phyloP scores from a whole-genome alignment of 1,284 basidiomycete genomes.

The Ceratobasidium sp. region DNA sequence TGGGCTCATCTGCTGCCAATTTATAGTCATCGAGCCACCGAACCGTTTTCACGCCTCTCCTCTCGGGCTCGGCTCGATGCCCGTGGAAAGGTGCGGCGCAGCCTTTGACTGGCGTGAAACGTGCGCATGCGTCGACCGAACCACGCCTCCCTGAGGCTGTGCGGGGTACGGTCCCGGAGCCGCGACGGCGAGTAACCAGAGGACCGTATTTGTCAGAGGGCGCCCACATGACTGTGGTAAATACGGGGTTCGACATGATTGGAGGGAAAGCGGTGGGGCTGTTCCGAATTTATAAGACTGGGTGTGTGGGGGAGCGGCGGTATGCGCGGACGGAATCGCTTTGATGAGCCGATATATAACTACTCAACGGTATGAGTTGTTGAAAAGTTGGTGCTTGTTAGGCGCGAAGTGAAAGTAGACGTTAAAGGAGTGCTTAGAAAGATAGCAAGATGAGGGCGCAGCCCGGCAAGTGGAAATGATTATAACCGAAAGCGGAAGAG shows the following conservation, averaged over 20 bases:
- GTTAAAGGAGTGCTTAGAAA: conserved; percentile 30
- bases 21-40: conserved; percentile 38
- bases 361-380: not conserved
- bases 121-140: conserved; percentile 26
- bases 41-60: conserved; percentile 31
- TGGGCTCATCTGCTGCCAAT: conserved; percentile 17
- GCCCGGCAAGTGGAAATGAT: conserved; percentile 8
- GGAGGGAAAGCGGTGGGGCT: conserved; percentile 5
- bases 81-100: conserved; percentile 17
- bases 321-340: not conserved
- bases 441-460: conserved; percentile 15
- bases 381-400: not conserved
- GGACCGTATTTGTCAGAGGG: conserved; percentile 38
- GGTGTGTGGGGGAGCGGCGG: too few species aligned
- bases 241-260: conserved; percentile 32
- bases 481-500: conserved; percentile 11
- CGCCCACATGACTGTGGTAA: conserved; percentile 38
- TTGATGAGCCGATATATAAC: not conserved
- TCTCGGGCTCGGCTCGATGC: conserved; percentile 16
- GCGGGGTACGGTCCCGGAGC: conserved; percentile 24
- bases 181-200: conserved; percentile 39
- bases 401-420: conserved; percentile 6
- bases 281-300: not conserved
- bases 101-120: not conserved
- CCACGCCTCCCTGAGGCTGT: conserved; percentile 33